These are phyloP conservation scores for Acer saccharum DNA, from an alignment of 345 rosid genomes.

Conservation along the genomic window DNA sequence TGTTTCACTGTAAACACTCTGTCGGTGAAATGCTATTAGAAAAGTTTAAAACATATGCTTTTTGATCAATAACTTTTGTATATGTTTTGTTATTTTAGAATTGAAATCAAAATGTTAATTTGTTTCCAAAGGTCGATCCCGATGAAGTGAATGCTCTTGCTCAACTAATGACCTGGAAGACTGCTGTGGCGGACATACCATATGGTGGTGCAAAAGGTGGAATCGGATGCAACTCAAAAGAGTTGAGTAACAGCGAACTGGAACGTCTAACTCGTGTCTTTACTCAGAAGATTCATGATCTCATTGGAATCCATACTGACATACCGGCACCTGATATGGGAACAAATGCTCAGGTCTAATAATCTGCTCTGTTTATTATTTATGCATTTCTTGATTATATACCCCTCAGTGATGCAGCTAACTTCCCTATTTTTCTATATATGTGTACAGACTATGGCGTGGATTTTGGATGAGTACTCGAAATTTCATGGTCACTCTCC, in stretches of 20 bases:
- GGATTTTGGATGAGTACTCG: constrained; percentile 96
- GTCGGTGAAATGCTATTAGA: not conserved
- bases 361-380: not conserved
- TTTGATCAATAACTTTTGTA: not conserved
- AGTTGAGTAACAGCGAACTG: constrained; percentile 66
- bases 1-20: not conserved
- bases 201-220: constrained; percentile 99
- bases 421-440: not conserved
- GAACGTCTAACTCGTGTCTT: constrained; percentile 95
- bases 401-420: not conserved
- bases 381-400: not conserved
- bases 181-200: constrained; percentile 93
- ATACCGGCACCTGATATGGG: constrained; percentile 99
- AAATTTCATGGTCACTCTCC: constrained; percentile 97
- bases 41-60: too few relatives aligned
- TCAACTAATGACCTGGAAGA: constrained; percentile 98
- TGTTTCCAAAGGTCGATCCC: constrained; percentile 71
- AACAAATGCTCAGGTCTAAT: constrained; percentile 74
- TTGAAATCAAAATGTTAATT: constrained; percentile 8
- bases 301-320: constrained; percentile 85
- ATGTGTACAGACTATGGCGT: constrained; percentile 81
- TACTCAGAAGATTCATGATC: constrained; percentile 97
- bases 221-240: constrained; percentile 79
- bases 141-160: constrained; percentile 98
- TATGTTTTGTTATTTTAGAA: not conserved